Evolutionary conservation across 306 rosid species (phyloP), one percentile per base, ranked within the genome.

Genomic region (Chamaecrista fasciculata): DNA sequence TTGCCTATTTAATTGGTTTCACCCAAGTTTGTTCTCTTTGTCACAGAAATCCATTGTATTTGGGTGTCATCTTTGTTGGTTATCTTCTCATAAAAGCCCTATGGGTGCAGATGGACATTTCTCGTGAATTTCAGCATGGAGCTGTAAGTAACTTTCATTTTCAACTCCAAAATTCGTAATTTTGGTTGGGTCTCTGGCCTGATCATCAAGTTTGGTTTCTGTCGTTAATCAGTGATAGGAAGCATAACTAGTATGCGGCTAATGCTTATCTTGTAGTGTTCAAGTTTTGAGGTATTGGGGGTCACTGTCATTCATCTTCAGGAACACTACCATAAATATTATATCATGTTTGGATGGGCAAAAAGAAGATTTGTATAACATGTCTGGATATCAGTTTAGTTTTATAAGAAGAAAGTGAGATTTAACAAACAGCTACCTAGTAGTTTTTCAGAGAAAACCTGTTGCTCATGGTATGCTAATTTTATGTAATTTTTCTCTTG

Each of bases 11-110:
- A 16, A 47, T 12, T 52, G 26, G 57, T 72, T 79, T 79, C 31
- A 80, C 76, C 31, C 60, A 36, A 29, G 29, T 42, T 26, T 12
- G 8, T 31, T 72, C 51, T 12, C 47, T 37, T 47, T 72, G 49
- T 75, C 78, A 79, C 96, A 92, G 97, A 85, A 92, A 92, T 71
- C 97, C 97, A 49, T 80, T 92, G 60, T 92, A 92, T 74, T 66
- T 92, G 69, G 63, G 79, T 19, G 40, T 89, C 62, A 78, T 92
- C 63, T 92, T 92, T 69, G 66, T 91, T 47, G 90, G 65, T 44
- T 92, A 62, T 75, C 82, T 92, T 62, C 89, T 92, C 15, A 0
- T 64, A 39, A 85, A 87, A 84, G 91, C 97, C 79, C 62, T 92
- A 12, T 92, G 96, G 95, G 90, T 80, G 65, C 96, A 89, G 81